A percentile compares a stretch with the other conserved stretches of the same genome.
phyloP scores from a whole-genome alignment of 257 asterid species.

The Linderniella brevidens region DNA sequence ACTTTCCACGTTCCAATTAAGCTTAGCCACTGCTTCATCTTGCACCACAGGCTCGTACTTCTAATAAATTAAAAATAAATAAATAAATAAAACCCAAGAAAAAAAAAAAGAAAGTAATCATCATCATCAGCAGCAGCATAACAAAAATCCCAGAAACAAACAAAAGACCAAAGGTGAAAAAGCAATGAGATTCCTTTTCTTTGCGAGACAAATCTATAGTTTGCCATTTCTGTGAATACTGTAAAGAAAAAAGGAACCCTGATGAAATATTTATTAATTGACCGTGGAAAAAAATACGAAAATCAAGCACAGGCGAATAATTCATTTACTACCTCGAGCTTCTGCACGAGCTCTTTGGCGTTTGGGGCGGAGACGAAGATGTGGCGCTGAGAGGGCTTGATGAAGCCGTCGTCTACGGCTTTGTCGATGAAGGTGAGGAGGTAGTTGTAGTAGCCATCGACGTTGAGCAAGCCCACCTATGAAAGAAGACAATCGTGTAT shows the following conservation, averaged over 20 bases:
- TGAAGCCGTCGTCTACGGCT: slow-evolving; percentile 76
- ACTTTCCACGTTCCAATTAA: slow-evolving; percentile 34
- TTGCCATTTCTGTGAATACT: slow-evolving; percentile 22
- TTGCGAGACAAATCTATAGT: slow-evolving; percentile 11
- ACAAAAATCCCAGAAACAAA: not conserved
- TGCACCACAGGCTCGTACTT: slow-evolving; percentile 34
- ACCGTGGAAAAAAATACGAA: not conserved
- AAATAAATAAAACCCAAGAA: not conserved
- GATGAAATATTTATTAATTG: slow-evolving; percentile 1
- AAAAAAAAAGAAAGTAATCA: not conserved
- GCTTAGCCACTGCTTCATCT: slow-evolving; percentile 27
- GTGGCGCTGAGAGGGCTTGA: slow-evolving; percentile 44
- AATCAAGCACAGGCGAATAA: too few species aligned
- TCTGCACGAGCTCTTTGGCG: slow-evolving; percentile 48
- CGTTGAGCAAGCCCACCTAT: slow-evolving; percentile 75
- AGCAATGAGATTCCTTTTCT: slow-evolving; percentile 12
- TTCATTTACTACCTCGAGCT: slow-evolving; percentile 52
- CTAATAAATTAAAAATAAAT: slow-evolving; percentile 12
- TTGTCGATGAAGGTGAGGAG: slow-evolving; percentile 57
- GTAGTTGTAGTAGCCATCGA: slow-evolving; percentile 55
- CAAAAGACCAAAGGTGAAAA: slow-evolving; percentile 10
- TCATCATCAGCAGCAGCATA: not conserved
- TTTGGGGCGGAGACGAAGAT: slow-evolving; percentile 54
- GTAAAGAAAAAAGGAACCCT: not conserved
- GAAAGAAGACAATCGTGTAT: not conserved